Conservation (phyloP, 2,329 filamentous ascomycete species). For the Venturia carpophila region DNA sequence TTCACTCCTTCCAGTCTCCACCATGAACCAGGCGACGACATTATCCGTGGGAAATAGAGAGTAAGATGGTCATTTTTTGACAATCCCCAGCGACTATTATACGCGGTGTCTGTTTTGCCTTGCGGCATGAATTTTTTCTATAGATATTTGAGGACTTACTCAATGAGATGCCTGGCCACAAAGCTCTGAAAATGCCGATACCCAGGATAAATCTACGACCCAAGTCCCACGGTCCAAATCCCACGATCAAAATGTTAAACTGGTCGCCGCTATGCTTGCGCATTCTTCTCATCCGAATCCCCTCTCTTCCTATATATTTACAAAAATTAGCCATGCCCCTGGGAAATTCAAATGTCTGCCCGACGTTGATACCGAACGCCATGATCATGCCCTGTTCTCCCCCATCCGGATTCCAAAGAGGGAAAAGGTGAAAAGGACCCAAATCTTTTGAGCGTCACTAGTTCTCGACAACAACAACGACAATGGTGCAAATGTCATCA, state of each 20-base stretch:
- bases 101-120: too few relatives aligned
- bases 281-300: background rate
- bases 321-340: background rate
- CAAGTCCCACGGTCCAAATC: too few relatives aligned
- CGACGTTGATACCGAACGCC: background rate
- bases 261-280: background rate
- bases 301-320: background rate
- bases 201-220: too few relatives aligned
- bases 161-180: too few relatives aligned
- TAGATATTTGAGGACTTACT: too few relatives aligned
- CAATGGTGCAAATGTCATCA: conserved; percentile 88
- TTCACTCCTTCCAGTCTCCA: too few relatives aligned
- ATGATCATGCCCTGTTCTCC: background rate
- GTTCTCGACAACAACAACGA: conserved; percentile 37
- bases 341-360: background rate
- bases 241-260: background rate
- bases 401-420: background rate
- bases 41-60: too few relatives aligned
- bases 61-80: too few relatives aligned
- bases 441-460: background rate
- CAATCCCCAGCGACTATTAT: too few relatives aligned
- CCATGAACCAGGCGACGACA: too few relatives aligned
- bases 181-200: too few relatives aligned
- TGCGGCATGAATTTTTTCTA: too few relatives aligned
- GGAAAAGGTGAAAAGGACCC: background rate